These are phyloP conservation scores for Cladosporium oxysporum DNA, from an alignment of 2,329 filamentous ascomycete species.

Conservation along the genomic window DNA sequence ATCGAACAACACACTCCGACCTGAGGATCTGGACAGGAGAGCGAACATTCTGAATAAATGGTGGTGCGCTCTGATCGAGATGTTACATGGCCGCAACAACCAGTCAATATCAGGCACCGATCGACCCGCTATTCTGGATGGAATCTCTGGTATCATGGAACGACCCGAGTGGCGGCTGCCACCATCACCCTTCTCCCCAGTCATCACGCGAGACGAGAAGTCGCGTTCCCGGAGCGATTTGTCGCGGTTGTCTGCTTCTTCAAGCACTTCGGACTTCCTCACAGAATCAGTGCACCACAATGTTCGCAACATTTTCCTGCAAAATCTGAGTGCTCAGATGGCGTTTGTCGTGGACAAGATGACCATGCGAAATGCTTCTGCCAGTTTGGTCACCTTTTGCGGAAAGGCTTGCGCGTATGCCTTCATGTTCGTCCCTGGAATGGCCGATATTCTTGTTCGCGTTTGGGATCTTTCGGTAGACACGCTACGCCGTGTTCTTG, in stretches of 20 bases:
- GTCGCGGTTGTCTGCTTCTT: slow-evolving; percentile 61
- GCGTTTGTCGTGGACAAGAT: slow-evolving; percentile 85
- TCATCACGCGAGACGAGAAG: slow-evolving; percentile 56
- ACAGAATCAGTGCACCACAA: slow-evolving; percentile 82
- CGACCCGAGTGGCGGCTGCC: slow-evolving; percentile 82
- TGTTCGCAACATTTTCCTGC: slow-evolving; percentile 80
- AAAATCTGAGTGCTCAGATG: slow-evolving; percentile 82
- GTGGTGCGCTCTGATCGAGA: slow-evolving; percentile 82
- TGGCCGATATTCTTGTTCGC: slow-evolving; percentile 79
- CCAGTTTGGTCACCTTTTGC: slow-evolving; percentile 73
- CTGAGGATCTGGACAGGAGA: slow-evolving; percentile 80
- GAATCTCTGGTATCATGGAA: slow-evolving; percentile 79
- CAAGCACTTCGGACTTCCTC: slow-evolving; percentile 66
- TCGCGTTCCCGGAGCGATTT: slow-evolving; percentile 48
- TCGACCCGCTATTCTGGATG: slow-evolving; percentile 76
- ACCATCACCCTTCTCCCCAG: slow-evolving; percentile 66
- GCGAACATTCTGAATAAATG: slow-evolving; percentile 82
- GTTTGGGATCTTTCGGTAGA: slow-evolving; percentile 74
- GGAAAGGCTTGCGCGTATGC: slow-evolving; percentile 90
- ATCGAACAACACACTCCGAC: slow-evolving; percentile 65
- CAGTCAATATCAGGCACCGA: slow-evolving; percentile 83
- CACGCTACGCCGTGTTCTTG: slow-evolving; percentile 69
- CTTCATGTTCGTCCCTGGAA: slow-evolving; percentile 87
- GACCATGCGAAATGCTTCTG: slow-evolving; percentile 72
- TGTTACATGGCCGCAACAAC: slow-evolving; percentile 73